Conservation (phyloP, 2,329 filamentous ascomycete species). For the Fusarium brevicatenulatum region DNA sequence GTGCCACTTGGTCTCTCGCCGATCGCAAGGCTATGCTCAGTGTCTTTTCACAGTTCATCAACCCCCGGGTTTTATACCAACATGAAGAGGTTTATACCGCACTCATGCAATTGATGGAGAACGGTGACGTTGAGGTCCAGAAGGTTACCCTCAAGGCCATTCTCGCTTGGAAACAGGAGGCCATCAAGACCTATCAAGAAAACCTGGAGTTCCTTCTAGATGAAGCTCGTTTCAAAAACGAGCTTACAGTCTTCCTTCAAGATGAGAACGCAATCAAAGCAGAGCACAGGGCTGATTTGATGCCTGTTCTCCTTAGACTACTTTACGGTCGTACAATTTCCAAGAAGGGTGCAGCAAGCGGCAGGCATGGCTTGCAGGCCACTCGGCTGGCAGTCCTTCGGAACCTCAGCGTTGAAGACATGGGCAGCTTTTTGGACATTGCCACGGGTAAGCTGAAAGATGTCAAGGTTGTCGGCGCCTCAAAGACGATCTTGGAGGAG, state of each 20-base stretch:
- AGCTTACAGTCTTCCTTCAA: slow-evolving; percentile 88
- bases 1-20: slow-evolving; percentile 72
- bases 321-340: slow-evolving; percentile 91
- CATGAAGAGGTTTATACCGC: slow-evolving; percentile 79
- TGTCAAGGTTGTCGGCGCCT: slow-evolving; percentile 66
- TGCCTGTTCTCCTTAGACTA: slow-evolving; percentile 87
- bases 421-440: slow-evolving; percentile 85
- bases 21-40: slow-evolving; percentile 87
- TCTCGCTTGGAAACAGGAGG: slow-evolving; percentile 86
- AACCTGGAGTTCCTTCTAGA: slow-evolving; percentile 88
- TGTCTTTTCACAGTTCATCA: slow-evolving; percentile 85
- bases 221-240: slow-evolving; percentile 90
- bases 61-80: slow-evolving; percentile 85
- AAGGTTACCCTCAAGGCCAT: slow-evolving; percentile 85
- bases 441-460: slow-evolving; percentile 76
- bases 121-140: slow-evolving; percentile 91
- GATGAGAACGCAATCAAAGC: slow-evolving; percentile 77
- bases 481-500: slow-evolving; percentile 63
- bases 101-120: slow-evolving; percentile 79
- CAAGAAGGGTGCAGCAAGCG: slow-evolving; percentile 79
- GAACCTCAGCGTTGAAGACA: slow-evolving; percentile 77
- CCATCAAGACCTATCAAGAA: slow-evolving; percentile 81
- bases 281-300: slow-evolving; percentile 76
- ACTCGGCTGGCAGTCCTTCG: slow-evolving; percentile 84
- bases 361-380: slow-evolving; percentile 82